Evolutionary conservation across 805 yeast genomes (phyloP).

Genomic region (Starmera pachycereana): DNA sequence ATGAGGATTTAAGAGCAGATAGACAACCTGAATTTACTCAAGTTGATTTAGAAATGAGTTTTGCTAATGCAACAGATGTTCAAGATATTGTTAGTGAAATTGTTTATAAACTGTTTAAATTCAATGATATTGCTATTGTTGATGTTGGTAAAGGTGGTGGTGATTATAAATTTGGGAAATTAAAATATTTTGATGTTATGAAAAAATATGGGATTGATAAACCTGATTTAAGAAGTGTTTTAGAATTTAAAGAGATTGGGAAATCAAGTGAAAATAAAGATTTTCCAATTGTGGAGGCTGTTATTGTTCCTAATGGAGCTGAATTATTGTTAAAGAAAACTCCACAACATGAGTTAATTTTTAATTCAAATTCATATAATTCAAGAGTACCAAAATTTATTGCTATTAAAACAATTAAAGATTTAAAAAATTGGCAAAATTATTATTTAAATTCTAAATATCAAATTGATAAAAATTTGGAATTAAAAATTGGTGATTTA

Average conservation of each 20-base stretch:
- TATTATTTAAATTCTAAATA: slow-evolving; percentile 23
- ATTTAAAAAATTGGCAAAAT: slow-evolving; percentile 33
- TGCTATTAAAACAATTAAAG: slow-evolving; percentile 35
- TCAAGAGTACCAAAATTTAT: slow-evolving; percentile 49
- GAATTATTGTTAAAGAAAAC: slow-evolving; percentile 14
- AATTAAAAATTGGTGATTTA: slow-evolving; percentile 56
- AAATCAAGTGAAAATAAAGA: slow-evolving; percentile 24
- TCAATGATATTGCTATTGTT: slow-evolving; percentile 37
- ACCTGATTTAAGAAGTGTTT: slow-evolving; percentile 71
- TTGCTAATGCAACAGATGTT: slow-evolving; percentile 60
- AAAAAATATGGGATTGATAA: slow-evolving; percentile 81
- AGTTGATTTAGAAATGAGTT: slow-evolving; percentile 91
- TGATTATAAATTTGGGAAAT: slow-evolving; percentile 24
- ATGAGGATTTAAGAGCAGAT: slow-evolving; percentile 89
- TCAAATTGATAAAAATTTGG: slow-evolving; percentile 23
- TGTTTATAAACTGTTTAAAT: slow-evolving; percentile 32
- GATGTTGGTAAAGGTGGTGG: slow-evolving; percentile 10
- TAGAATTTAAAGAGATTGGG: slow-evolving; percentile 24
- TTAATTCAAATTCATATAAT: slow-evolving; percentile 35
- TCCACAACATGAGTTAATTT: slow-evolving; percentile 29
- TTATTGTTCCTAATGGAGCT: slow-evolving; percentile 47
- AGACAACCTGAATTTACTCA: slow-evolving; percentile 98
- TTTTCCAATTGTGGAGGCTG: slow-evolving; percentile 67
- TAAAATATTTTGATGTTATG: slow-evolving; percentile 64
- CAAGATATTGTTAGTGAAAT: slow-evolving; percentile 50